phyloP scores from a whole-genome alignment of 73 alveolate species.

The Tetrahymena malaccensis region DNA sequence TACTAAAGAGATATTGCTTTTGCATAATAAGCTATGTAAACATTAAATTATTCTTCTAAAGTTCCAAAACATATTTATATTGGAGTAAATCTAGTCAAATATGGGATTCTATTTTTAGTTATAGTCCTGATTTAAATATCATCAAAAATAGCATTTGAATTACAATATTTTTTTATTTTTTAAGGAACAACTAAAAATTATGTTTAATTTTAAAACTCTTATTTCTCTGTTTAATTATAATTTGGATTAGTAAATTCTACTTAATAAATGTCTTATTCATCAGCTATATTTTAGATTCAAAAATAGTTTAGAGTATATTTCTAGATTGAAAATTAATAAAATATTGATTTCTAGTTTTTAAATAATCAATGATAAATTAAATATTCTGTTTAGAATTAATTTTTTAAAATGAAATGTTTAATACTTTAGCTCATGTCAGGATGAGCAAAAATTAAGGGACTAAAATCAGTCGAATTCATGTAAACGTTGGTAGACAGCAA shows the following conservation, averaged over 20 bases:
- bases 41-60: background rate
- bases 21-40: background rate
- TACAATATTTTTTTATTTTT: background rate
- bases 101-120: background rate
- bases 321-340: too few relatives aligned
- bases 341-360: too few relatives aligned
- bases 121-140: background rate
- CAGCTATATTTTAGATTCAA: background rate
- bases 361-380: too few relatives aligned
- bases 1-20: background rate
- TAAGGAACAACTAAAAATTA: background rate
- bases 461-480: background rate
- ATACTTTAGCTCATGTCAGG: background rate
- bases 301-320: background rate
- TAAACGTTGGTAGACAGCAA: background rate
- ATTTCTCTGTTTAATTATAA: background rate
- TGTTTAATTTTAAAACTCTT: background rate
- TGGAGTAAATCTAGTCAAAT: background rate
- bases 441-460: background rate
- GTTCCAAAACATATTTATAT: background rate
- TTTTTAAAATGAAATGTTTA: background rate
- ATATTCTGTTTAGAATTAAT: background rate
- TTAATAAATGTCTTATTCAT: background rate
- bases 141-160: background rate
- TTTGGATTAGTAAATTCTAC: background rate